These are phyloP conservation scores for Colletotrichum sp. DNA, from an alignment of 2,329 filamentous ascomycete species.

Conservation along the genomic window DNA sequence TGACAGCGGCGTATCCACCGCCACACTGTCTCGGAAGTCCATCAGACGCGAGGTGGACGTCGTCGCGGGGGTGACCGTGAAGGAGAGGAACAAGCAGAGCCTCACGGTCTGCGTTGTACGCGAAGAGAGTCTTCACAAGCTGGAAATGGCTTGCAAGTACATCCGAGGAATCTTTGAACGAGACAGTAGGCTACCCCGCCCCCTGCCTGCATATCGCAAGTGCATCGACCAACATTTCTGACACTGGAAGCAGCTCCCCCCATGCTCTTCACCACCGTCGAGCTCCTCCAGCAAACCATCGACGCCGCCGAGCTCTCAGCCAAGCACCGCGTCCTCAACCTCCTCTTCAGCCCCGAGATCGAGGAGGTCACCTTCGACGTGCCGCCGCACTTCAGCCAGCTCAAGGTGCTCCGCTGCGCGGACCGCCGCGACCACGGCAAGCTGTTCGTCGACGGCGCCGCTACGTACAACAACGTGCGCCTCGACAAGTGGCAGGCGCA, in stretches of 20 bases:
- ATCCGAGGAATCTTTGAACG: background rate
- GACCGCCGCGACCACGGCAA: background rate
- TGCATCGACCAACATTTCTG: background rate
- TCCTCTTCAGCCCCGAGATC: background rate
- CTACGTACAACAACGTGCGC: constrained; percentile 3
- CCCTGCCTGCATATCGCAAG: background rate
- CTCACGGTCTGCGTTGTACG: background rate
- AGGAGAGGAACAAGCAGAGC: background rate
- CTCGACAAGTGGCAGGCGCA: constrained; percentile 6
- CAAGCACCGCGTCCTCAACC: background rate
- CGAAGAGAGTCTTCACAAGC: background rate
- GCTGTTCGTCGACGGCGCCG: background rate
- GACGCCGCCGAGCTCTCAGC: background rate
- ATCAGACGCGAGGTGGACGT: background rate
- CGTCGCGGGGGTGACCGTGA: background rate
- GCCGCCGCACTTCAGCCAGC: background rate
- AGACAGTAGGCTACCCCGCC: background rate
- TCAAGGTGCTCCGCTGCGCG: background rate
- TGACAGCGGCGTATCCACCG: background rate
- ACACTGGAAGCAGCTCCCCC: background rate
- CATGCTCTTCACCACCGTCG: background rate
- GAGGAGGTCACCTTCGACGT: background rate
- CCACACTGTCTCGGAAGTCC: background rate
- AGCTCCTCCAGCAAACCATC: background rate
- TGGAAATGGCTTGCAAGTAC: background rate